Evolutionary conservation across 176 grass and related monocot species (phyloP), one percentile per base, ranked within the genome.

Genomic region (Chloris gayana): DNA sequence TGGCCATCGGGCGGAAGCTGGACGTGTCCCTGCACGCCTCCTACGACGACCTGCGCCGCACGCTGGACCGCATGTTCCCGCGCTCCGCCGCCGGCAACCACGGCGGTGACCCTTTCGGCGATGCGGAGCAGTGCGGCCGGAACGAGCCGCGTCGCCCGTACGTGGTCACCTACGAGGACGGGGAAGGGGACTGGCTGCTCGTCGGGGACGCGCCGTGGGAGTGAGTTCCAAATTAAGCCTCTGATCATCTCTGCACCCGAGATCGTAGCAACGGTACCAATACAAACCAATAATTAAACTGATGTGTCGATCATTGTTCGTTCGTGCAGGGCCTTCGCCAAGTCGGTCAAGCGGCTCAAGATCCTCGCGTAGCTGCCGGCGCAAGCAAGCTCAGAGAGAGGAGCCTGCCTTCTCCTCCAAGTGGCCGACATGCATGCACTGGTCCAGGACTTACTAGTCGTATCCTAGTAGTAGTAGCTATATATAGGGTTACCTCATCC

Each of bases 181-280:
- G 67, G 7, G 91, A 97, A 4, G 94, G 94, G 19, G 94, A 97
- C 61, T 97, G 91, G 88, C 58, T 93, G 91, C 79, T 86, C 49
- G 75, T 97, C 14, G 94, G 91, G 63, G 88, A 97, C 44, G 82
- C 88, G 78, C 94, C 94, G 21, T 94, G 89, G 94, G 87, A 90
- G 91, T 93, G 80, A 84, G 94, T 79, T 6, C 13, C 17, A 62
- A 35, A 2, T 35, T 5, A 30, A n/a, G n/a, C 13, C 24, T 60
- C 27, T 10, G 3, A 4, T 49, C 46, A 13, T 15, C 14, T 4
- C 2, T 17, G 46, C 42, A 45, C 35, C n/a, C n/a, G n/a, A n/a
- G 35, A 37, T 5, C 7, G 35, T 37, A 37, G 7, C 35, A 37
- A 37, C 35, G 35, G 35, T n/a, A n/a, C n/a, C n/a, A n/a, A n/a